Base-by-base conservation (phyloP, 2,329 filamentous ascomycete genomes). In the Plenodomus biglobosus region DNA sequence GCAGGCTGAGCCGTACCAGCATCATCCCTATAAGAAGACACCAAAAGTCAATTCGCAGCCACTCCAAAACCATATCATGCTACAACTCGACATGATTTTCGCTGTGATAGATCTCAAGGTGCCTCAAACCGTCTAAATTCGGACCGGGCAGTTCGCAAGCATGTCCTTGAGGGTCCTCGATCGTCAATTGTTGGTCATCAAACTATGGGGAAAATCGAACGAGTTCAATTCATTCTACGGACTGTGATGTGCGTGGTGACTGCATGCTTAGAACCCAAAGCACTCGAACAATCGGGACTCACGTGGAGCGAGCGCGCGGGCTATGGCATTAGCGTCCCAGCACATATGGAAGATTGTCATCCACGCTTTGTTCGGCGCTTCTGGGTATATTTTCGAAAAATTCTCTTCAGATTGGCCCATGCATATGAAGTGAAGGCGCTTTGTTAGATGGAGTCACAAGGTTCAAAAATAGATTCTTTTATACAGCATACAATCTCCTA, bases 1-100 rank as follows among this genome's bases (percentile, higher is more conserved):
- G 61, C 63, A 39, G 58, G 58, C 20, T 69, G 66, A 70, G 52
- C 13, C 17, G 40, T 2, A 20, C 19, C 22, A 24, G 40, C 34
- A 5, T 19, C 46, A 42, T 40, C 13, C 27, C 16, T 22, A 46
- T 20, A 38, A 38, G 41, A 39, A 38, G 7, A 36, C 20, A 35
- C 37, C 32, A 30, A n/a, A 39, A 40, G 37, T 42, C 18, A 22
- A 42, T 38, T 36, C 24, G 36, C 46, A 21, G 34, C 32, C 27
- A 32, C 11, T 8, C 15, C 32, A 18, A n/a, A 34, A 22, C 22
- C 20, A 21, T 16, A 32, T 17, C 13, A 44, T 37, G 22, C 42
- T 11, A 32, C 27, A 32, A 32, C 13, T 15, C 13, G 6, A 3
- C 27, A 15, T 11, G 8, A 32, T 7, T 11, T 15, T 11, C 27